phyloP scores from a whole-genome alignment of 768 basidiomycete genomes.

The Suillus spraguei region DNA sequence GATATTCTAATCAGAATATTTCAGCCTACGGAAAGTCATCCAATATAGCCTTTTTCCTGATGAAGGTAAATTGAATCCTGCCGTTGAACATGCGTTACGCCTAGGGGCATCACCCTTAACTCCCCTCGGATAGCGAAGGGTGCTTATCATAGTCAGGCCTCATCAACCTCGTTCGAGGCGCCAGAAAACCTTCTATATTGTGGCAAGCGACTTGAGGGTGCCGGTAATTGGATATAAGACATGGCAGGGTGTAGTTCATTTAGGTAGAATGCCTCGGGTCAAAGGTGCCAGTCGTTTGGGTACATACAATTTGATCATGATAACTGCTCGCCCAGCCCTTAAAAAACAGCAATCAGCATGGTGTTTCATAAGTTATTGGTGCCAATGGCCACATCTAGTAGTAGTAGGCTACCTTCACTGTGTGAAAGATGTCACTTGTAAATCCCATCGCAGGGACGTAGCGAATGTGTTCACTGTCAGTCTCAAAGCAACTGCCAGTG shows the following conservation, averaged over 20 bases:
- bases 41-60: too few species aligned
- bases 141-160: too few species aligned
- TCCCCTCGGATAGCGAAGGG: too few species aligned
- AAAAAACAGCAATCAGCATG: neutral
- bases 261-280: neutral
- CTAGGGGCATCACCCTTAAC: too few species aligned
- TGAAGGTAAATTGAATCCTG: too few species aligned
- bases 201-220: neutral
- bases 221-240: neutral
- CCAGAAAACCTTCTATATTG: too few species aligned
- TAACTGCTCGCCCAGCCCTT: neutral
- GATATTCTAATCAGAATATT: too few species aligned
- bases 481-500: neutral
- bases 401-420: neutral
- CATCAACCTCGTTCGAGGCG: too few species aligned
- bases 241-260: neutral
- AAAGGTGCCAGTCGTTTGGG: neutral
- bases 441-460: neutral
- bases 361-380: neutral
- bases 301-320: too few species aligned
- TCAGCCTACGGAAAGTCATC: too few species aligned
- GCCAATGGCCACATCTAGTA: neutral
- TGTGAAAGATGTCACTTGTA: neutral
- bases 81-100: too few species aligned
- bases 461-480: neutral